phyloP scores from a whole-genome alignment of 2,329 filamentous ascomycete genomes.

The Orbilia blumenaviensis region DNA sequence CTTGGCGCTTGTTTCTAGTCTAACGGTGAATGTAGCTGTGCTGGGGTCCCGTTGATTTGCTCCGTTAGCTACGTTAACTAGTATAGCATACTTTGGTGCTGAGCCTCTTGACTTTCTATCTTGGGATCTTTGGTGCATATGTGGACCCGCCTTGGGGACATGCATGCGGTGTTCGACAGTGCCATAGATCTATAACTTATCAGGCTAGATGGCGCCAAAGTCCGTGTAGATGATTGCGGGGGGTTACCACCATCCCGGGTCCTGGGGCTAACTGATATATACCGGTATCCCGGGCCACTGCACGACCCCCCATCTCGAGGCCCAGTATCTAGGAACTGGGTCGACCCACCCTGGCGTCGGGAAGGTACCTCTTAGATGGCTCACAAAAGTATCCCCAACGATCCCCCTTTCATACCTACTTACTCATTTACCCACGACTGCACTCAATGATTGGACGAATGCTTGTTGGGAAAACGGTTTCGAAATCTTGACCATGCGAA shows the following conservation, averaged over 20 bases:
- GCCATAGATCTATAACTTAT: slow-evolving; percentile 16
- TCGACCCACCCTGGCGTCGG: neutral
- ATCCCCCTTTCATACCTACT: neutral
- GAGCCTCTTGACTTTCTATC: slow-evolving; percentile 26
- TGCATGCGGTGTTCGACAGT: neutral
- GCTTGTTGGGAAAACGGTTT: slow-evolving; percentile 24
- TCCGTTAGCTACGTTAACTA: too few relatives aligned
- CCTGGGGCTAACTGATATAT: neutral
- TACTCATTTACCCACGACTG: slow-evolving; percentile 27
- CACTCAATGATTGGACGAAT: slow-evolving; percentile 32
- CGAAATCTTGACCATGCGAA: slow-evolving; percentile 31
- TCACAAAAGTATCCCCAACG: slow-evolving; percentile 18
- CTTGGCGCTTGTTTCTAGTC: slow-evolving; percentile 21
- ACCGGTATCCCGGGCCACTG: slow-evolving; percentile 7
- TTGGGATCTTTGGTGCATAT: slow-evolving; percentile 5
- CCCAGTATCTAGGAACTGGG: slow-evolving; percentile 2
- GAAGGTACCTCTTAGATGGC: slow-evolving; percentile 34
- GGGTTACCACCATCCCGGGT: neutral
- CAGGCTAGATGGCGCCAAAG: neutral
- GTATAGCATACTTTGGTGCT: too few relatives aligned
- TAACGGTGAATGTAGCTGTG: neutral
- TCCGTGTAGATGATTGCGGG: neutral
- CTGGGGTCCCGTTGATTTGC: slow-evolving; percentile 7
- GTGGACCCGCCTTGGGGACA: neutral
- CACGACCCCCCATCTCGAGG: neutral